Evolutionary conservation across 306 rosid genomes (phyloP).

Genomic region (Prunus mira): DNA sequence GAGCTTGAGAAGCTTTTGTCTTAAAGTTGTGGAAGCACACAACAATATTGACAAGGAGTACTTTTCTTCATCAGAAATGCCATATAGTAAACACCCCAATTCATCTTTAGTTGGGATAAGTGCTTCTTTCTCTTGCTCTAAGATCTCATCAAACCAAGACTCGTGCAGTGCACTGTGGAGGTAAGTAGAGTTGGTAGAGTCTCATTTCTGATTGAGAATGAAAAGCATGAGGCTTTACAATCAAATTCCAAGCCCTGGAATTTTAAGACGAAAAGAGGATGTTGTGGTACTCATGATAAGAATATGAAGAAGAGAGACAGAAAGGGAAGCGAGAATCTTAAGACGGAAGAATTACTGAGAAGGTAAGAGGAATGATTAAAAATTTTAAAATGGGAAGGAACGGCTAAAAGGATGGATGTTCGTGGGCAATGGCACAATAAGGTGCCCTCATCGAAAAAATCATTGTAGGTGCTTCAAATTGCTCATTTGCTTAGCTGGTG

Average conservation of each 20-base stretch:
- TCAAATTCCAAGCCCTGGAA: constrained; percentile 18
- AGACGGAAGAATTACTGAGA: too few species aligned
- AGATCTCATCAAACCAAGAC: constrained; percentile 72
- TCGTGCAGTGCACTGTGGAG: constrained; percentile 60
- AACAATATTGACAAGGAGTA: constrained; percentile 53
- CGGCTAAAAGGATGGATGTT: too few species aligned
- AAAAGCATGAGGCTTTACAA: constrained; percentile 38
- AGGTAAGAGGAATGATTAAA: too few species aligned
- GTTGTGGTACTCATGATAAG: constrained; percentile 54
- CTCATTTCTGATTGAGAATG: constrained; percentile 86
- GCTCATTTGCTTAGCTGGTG: too few species aligned
- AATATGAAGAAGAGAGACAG: too few species aligned
- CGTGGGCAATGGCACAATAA: too few species aligned
- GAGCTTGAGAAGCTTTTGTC: too few species aligned
- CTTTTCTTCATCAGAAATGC: constrained; percentile 64
- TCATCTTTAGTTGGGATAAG: constrained; percentile 82
- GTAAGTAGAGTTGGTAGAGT: constrained; percentile 91
- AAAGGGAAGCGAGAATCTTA: too few species aligned
- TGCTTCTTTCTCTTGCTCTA: constrained; percentile 96
- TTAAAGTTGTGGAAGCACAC: constrained; percentile 52
- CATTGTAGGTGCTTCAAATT: too few species aligned
- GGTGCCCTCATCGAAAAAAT: too few species aligned
- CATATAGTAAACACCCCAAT: constrained; percentile 78
- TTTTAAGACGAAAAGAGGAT: constrained; percentile 40
- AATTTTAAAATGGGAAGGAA: too few species aligned